These are phyloP conservation scores for Aspergillus sp. DNA, from an alignment of 2,329 filamentous ascomycete species.

Conservation along the genomic window DNA sequence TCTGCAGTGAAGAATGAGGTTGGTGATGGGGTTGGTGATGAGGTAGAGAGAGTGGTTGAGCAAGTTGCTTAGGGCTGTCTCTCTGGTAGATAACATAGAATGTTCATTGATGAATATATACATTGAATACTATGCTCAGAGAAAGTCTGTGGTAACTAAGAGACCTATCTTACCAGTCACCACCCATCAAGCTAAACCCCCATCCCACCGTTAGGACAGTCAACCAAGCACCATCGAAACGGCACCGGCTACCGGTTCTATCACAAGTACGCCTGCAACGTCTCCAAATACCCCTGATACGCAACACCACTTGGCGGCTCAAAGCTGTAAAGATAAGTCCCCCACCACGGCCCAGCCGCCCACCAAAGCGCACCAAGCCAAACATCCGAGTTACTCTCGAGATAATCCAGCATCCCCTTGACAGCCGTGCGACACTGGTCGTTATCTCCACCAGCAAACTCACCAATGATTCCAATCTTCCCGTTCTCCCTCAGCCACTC, in stretches of 20 bases:
- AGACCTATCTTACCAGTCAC: no score
- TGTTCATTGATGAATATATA: no score
- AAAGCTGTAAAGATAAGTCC: conserved; percentile 53
- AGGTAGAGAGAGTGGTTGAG: no score
- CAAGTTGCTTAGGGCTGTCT: neutral
- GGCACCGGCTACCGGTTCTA: neutral
- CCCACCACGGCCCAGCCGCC: conserved; percentile 60
- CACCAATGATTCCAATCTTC: conserved; percentile 20
- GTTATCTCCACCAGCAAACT: conserved; percentile 20
- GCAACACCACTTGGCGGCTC: conserved; percentile 54
- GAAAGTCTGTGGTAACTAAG: no score
- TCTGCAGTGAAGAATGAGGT: neutral
- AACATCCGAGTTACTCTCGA: conserved; percentile 8
- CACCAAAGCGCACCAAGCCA: conserved; percentile 56
- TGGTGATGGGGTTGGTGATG: neutral
- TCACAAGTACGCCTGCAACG: conserved; percentile 30
- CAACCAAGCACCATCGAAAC: no score
- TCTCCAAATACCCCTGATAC: conserved; percentile 41
- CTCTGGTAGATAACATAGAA: no score
- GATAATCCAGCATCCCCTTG: neutral
- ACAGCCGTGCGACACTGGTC: conserved; percentile 10
- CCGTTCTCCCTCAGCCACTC: conserved; percentile 18
- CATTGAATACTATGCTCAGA: no score
- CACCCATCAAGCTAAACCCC: no score
- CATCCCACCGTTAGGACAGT: no score